Percentiles rank a stretch among this genome's conserved stretches.
Evolutionary conservation across 345 rosid species (phyloP).

Genomic region (Murraya paniculata): DNA sequence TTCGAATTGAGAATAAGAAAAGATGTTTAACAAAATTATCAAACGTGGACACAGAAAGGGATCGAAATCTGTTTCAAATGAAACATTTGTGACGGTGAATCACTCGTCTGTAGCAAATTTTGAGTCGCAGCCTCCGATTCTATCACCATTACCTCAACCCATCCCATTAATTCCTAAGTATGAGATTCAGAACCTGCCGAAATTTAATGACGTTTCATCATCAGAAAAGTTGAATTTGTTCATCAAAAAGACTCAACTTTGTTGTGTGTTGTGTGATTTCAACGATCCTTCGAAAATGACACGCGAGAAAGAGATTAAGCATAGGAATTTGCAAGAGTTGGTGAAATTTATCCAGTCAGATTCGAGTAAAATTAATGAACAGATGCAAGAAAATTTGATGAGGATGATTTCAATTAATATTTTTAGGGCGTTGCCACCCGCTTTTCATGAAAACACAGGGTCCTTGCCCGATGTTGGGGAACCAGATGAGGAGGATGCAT

Average conservation of each 20-base stretch:
- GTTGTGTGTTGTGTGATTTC: slow-evolving; percentile 50
- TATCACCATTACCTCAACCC: not conserved
- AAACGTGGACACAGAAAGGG: slow-evolving; percentile 50
- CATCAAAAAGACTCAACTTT: slow-evolving; percentile 44
- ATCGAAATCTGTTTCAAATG: slow-evolving; percentile 37
- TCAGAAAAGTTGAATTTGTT: slow-evolving; percentile 42
- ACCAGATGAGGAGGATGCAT: slow-evolving; percentile 49
- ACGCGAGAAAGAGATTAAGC: slow-evolving; percentile 52
- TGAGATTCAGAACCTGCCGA: slow-evolving; percentile 32
- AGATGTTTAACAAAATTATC: slow-evolving; percentile 54
- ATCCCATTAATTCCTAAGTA: slow-evolving; percentile 8
- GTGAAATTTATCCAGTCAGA: slow-evolving; percentile 56
- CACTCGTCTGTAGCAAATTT: not conserved
- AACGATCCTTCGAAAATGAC: slow-evolving; percentile 23
- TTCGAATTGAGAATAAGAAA: not conserved
- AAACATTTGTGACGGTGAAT: slow-evolving; percentile 1
- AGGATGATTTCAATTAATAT: slow-evolving; percentile 45
- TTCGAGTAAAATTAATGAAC: slow-evolving; percentile 42
- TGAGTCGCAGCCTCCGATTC: not conserved
- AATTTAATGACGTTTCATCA: slow-evolving; percentile 42
- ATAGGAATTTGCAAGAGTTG: slow-evolving; percentile 47
- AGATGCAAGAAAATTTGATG: slow-evolving; percentile 49
- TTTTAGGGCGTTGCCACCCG: slow-evolving; percentile 54
- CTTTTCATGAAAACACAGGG: slow-evolving; percentile 47
- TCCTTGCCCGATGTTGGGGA: slow-evolving; percentile 25